Percentiles rank a stretch among this genome's conserved stretches.
phyloP scores from a whole-genome alignment of 2,329 filamentous ascomycete species.

The Xylaria sp. region DNA sequence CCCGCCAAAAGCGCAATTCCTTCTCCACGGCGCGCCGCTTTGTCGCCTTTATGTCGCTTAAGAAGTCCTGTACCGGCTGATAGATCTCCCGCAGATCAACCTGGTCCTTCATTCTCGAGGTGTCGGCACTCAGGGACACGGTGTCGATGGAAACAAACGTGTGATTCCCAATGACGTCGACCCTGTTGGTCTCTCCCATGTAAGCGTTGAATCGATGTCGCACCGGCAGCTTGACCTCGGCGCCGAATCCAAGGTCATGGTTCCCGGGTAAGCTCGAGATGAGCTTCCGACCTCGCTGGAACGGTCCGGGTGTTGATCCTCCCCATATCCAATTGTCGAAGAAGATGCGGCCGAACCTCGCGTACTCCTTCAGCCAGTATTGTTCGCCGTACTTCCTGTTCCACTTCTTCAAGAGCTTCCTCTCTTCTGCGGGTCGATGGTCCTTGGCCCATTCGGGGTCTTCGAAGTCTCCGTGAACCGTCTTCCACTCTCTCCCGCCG shows the following conservation, averaged over 20 bases:
- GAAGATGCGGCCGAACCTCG: constrained; percentile 81
- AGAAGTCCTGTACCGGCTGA: constrained; percentile 68
- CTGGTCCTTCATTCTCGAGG: constrained; percentile 45
- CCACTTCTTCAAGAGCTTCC: constrained; percentile 56
- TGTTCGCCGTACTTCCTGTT: constrained; percentile 70
- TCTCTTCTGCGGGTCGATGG: constrained; percentile 48
- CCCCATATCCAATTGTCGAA: constrained; percentile 61
- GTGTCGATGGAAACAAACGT: constrained; percentile 89
- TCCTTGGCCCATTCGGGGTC: constrained; percentile 55
- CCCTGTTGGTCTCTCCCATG: constrained; percentile 85
- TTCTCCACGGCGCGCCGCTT: constrained; percentile 65
- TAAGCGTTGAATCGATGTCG: constrained; percentile 78
- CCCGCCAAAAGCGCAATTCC: constrained; percentile 61
- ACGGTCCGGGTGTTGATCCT: constrained; percentile 48
- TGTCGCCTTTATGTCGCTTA: constrained; percentile 58
- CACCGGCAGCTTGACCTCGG: constrained; percentile 73
- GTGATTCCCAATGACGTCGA: constrained; percentile 91
- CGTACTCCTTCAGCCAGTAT: constrained; percentile 84
- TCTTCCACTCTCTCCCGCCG: constrained; percentile 91
- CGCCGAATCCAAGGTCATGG: constrained; percentile 88
- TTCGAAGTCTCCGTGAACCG: constrained; percentile 53
- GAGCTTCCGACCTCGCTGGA: constrained; percentile 66
- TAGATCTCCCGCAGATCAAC: constrained; percentile 61
- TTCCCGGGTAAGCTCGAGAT: constrained; percentile 87
- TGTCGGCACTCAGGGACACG: constrained; percentile 74